Evolutionary conservation across 1,284 basidiomycete genomes (phyloP).

Genomic region (Trichosporon sp.): DNA sequence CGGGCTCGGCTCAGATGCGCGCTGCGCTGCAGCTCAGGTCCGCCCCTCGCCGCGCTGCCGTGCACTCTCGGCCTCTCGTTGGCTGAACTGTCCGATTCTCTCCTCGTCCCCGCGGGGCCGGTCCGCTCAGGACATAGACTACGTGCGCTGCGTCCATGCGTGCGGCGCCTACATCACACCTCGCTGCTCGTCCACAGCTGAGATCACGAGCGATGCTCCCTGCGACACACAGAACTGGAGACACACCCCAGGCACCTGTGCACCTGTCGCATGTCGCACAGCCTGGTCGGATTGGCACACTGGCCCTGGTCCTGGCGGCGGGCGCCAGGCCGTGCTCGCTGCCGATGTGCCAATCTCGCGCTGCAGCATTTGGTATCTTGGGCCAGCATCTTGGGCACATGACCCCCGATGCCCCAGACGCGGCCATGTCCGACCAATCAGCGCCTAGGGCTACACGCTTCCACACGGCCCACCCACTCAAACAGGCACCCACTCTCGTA

Average conservation of each 20-base stretch:
- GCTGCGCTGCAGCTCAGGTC: background rate
- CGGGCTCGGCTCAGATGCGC: background rate
- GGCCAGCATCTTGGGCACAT: background rate
- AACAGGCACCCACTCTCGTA: background rate
- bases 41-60: background rate
- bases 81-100: background rate
- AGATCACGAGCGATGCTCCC: background rate
- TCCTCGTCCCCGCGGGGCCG: background rate
- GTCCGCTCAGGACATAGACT: background rate
- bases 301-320: background rate
- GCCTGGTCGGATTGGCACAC: background rate
- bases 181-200: background rate
- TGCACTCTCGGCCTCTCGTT: background rate
- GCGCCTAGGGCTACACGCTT: background rate
- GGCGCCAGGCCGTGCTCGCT: background rate
- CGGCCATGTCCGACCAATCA: background rate
- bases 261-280: background rate
- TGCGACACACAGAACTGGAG: background rate
- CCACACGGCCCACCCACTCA: background rate
- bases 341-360: background rate
- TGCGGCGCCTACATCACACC: background rate
- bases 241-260: background rate
- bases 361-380: background rate
- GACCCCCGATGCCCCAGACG: background rate
- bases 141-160: background rate